These are phyloP conservation scores for Neopestalotiopsis rosae DNA, from an alignment of 2,329 filamentous ascomycete genomes.

Conservation along the genomic window DNA sequence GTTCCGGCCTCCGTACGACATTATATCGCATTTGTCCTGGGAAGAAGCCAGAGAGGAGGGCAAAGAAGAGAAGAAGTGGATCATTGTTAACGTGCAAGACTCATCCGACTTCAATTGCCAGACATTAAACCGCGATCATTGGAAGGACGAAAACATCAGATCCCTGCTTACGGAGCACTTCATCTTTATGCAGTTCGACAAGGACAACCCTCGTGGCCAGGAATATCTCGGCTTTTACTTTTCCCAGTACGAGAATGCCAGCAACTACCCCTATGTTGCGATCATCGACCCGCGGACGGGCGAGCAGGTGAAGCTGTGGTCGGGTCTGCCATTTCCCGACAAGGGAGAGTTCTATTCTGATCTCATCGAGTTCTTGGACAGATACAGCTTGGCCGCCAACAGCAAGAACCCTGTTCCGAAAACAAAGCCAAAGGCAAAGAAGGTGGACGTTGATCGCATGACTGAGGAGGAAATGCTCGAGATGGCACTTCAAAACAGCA, in stretches of 20 bases:
- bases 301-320: slow-evolving; percentile 97
- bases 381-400: slow-evolving; percentile 86
- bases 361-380: slow-evolving; percentile 93
- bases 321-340: slow-evolving; percentile 78
- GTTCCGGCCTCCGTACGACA: slow-evolving; percentile 88
- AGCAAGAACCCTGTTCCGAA: slow-evolving; percentile 93
- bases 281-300: slow-evolving; percentile 95
- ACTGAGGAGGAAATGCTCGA: slow-evolving; percentile 98
- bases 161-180: slow-evolving; percentile 91
- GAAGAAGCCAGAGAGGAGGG: slow-evolving; percentile 84
- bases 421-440: slow-evolving; percentile 72
- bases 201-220: slow-evolving; percentile 77
- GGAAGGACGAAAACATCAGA: slow-evolving; percentile 83
- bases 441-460: slow-evolving; percentile 82
- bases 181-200: slow-evolving; percentile 92
- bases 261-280: slow-evolving; percentile 93
- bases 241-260: slow-evolving; percentile 75
- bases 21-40: slow-evolving; percentile 83
- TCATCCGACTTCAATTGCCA: slow-evolving; percentile 94
- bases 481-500: slow-evolving; percentile 88
- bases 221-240: slow-evolving; percentile 95
- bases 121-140: slow-evolving; percentile 89
- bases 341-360: slow-evolving; percentile 86
- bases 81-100: slow-evolving; percentile 95
- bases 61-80: slow-evolving; percentile 90